Conservation (phyloP, 2,329 filamentous ascomycete species). For the Macrophomina tecta region DNA sequence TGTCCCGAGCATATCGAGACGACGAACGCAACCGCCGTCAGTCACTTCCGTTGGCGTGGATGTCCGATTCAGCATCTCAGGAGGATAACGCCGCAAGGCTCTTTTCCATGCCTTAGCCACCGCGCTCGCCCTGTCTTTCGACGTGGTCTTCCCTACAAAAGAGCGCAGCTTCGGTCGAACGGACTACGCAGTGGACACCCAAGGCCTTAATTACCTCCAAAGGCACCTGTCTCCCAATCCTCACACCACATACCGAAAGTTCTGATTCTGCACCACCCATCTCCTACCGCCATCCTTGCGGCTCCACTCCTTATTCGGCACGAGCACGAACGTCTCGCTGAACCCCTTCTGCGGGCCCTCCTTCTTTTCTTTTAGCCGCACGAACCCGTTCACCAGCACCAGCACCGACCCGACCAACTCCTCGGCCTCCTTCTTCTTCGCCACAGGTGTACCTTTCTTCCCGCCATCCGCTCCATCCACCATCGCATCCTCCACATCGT, state of each 20-base stretch:
- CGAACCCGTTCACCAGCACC: constrained; percentile 74
- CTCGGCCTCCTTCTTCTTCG: constrained; percentile 37
- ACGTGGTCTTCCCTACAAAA: no score
- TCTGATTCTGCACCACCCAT: constrained; percentile 52
- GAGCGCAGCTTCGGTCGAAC: no score
- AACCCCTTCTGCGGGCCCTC: constrained; percentile 72
- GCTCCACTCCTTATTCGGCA: constrained; percentile 59
- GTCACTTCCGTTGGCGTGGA: no score
- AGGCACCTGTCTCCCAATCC: background rate
- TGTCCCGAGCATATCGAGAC: no score
- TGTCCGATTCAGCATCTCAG: no score
- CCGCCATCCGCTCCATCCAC: constrained; percentile 10
- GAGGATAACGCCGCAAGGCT: no score
- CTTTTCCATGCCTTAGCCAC: no score
- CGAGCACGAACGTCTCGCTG: constrained; percentile 79
- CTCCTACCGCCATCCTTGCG: constrained; percentile 38
- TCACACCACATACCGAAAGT: constrained; percentile 52
- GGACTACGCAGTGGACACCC: no score
- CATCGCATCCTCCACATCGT: background rate
- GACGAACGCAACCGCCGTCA: no score
- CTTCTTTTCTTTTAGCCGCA: constrained; percentile 67
- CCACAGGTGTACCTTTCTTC: background rate
- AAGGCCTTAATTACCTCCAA: no score
- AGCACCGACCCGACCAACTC: constrained; percentile 69
- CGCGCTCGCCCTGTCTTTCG: no score